Evolutionary conservation across 495 filamentous ascomycete species (phyloP).

Genomic region (Lasiosphaeris hirsuta): DNA sequence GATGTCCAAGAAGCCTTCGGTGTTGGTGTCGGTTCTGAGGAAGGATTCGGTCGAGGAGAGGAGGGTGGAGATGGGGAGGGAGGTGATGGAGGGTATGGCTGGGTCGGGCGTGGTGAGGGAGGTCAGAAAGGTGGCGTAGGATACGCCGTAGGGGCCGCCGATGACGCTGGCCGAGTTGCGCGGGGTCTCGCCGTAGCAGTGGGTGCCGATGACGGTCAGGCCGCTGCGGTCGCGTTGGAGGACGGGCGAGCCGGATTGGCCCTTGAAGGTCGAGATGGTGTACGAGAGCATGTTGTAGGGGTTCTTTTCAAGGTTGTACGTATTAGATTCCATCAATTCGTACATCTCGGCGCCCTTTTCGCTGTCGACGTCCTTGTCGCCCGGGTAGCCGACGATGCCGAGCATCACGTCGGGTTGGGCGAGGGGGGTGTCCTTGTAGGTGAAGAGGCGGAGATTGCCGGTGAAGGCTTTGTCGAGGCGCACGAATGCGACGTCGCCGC

Average conservation of each 20-base stretch:
- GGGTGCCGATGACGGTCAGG: conserved; percentile 28
- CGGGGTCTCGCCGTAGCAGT: conserved; percentile 31
- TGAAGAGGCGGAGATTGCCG: conserved; percentile 31
- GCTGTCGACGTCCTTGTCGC: conserved; percentile 25
- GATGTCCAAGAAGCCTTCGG: conserved; percentile 28
- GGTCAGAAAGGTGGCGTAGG: conserved; percentile 24
- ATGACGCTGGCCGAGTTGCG: conserved; percentile 34
- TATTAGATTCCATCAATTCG: conserved; percentile 15
- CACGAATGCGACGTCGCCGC: conserved; percentile 38
- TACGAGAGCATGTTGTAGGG: conserved; percentile 34
- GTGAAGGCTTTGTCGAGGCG: conserved; percentile 35
- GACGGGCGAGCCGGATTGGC: conserved; percentile 38
- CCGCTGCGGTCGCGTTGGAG: conserved; percentile 20
- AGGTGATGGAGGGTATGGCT: conserved; percentile 15
- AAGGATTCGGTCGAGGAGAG: background rate
- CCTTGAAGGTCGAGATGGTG: conserved; percentile 34
- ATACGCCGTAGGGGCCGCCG: conserved; percentile 24
- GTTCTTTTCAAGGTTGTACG: conserved; percentile 24
- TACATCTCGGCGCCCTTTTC: conserved; percentile 42
- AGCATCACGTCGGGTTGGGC: conserved; percentile 23
- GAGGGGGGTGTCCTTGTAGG: conserved; percentile 30
- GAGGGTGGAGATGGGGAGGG: background rate
- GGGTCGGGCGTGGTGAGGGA: conserved; percentile 10
- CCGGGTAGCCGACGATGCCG: conserved; percentile 45
- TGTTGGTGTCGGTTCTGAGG: background rate